Evolutionary conservation across 352 stramenopile species (phyloP).

Genomic region (Phytopythium cucurbitacearum): DNA sequence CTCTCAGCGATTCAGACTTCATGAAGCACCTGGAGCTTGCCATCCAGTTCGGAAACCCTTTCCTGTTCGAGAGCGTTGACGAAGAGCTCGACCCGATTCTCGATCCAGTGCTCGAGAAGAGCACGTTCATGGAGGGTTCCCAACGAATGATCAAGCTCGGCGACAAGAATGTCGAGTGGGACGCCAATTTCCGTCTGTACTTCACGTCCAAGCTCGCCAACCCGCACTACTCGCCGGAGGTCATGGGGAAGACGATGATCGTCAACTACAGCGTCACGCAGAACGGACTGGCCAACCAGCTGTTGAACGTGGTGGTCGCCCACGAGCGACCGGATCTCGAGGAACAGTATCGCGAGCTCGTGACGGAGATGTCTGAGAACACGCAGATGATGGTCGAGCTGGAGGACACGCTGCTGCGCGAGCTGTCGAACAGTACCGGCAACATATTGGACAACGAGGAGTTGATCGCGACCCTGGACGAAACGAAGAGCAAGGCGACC

Average conservation of each 20-base stretch:
- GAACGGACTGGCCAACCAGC: constrained; percentile 89
- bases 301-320: constrained; percentile 92
- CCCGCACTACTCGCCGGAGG: constrained; percentile 92
- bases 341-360: constrained; percentile 90
- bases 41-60: constrained; percentile 94
- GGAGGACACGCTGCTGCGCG: constrained; percentile 90
- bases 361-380: constrained; percentile 92
- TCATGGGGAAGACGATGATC: constrained; percentile 96
- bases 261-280: constrained; percentile 96
- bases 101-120: constrained; percentile 92
- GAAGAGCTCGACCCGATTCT: constrained; percentile 95
- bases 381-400: constrained; percentile 91
- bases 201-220: constrained; percentile 95
- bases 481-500: constrained; percentile 93
- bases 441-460: constrained; percentile 96
- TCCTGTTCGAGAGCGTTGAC: constrained; percentile 94
- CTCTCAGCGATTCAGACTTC: constrained; percentile 91
- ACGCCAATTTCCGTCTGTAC: constrained; percentile 91
- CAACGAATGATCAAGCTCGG: constrained; percentile 91
- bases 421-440: constrained; percentile 86
- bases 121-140: constrained; percentile 88
- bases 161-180: constrained; percentile 94
- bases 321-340: constrained; percentile 92
- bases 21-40: constrained; percentile 95
- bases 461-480: constrained; percentile 91